Evolutionary conservation across 768 basidiomycete species (phyloP).

Genomic region (Leccinum subgranulosum): DNA sequence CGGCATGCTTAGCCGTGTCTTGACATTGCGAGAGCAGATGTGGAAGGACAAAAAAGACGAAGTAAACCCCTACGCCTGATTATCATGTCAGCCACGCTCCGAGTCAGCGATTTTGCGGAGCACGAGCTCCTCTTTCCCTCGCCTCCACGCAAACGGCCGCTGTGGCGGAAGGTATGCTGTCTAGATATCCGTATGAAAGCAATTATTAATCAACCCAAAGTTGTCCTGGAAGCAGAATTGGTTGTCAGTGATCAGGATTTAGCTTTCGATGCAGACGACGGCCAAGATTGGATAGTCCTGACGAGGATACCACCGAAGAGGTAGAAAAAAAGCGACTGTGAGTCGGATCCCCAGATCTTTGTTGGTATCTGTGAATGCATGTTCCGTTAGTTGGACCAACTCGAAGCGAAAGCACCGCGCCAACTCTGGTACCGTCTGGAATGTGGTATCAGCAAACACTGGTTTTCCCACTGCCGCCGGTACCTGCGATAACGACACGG

Average conservation of each 20-base stretch:
- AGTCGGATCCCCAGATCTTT: too few relatives aligned
- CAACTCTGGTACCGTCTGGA: too few relatives aligned
- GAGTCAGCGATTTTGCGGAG: conserved; percentile 87
- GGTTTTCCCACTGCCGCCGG: too few relatives aligned
- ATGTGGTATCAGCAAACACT: too few relatives aligned
- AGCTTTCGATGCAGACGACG: conserved; percentile 67
- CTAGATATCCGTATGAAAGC: not conserved
- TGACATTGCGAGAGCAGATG: conserved; percentile 83
- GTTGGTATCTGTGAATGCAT: too few relatives aligned
- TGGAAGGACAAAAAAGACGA: conserved; percentile 78
- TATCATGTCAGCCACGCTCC: conserved; percentile 98
- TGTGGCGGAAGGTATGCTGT: conserved; percentile 16
- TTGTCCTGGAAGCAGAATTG: conserved; percentile 75
- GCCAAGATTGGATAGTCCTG: conserved; percentile 71
- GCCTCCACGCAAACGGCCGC: too few relatives aligned
- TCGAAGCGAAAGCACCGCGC: too few relatives aligned
- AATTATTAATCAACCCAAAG: conserved; percentile 31
- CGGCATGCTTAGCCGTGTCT: conserved; percentile 92
- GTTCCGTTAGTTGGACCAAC: too few relatives aligned
- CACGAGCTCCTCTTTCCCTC: conserved; percentile 81
- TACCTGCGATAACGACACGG: too few relatives aligned
- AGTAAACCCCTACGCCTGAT: conserved; percentile 84
- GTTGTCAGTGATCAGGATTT: conserved; percentile 49
- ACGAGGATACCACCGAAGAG: conserved; percentile 55
- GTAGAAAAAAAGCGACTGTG: conserved; percentile 64